Conservation (phyloP, 2,329 filamentous ascomycete genomes). For the Simplicillium sp. region DNA sequence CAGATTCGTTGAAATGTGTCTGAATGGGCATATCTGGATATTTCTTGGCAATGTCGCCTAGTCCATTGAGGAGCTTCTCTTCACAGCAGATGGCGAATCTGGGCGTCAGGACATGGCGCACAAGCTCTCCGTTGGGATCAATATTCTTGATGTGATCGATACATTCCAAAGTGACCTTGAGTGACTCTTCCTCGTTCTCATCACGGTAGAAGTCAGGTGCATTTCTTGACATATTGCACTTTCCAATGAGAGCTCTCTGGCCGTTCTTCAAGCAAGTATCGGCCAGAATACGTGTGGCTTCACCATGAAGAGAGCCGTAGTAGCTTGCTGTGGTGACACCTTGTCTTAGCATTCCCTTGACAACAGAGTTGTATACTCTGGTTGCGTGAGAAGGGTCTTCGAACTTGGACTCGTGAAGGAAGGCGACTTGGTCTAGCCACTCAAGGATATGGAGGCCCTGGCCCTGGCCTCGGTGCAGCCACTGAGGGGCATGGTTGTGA, state of each 20-base stretch:
- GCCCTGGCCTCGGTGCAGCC: constrained; percentile 36
- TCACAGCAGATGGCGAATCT: constrained; percentile 54
- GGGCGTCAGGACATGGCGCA: constrained; percentile 45
- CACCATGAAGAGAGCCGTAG: constrained; percentile 46
- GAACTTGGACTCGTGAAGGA: constrained; percentile 55
- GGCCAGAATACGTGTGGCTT: constrained; percentile 47
- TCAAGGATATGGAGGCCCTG: constrained; percentile 46
- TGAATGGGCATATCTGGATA: constrained; percentile 47
- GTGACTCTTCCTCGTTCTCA: constrained; percentile 30
- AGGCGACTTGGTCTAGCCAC: constrained; percentile 57
- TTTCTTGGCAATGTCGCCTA: constrained; percentile 41
- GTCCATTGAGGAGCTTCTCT: constrained; percentile 38
- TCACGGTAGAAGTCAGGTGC: constrained; percentile 46
- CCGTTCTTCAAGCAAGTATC: constrained; percentile 41
- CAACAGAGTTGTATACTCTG: constrained; percentile 38
- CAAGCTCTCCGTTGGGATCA: constrained; percentile 31
- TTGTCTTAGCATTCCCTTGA: constrained; percentile 50
- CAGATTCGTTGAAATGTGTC: constrained; percentile 59
- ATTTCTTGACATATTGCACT: constrained; percentile 53
- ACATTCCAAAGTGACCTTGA: constrained; percentile 37
- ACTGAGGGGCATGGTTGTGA: constrained; percentile 58
- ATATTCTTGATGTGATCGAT: constrained; percentile 35
- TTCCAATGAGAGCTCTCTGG: constrained; percentile 51
- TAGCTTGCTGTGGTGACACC: constrained; percentile 54
- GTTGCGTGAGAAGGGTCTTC: constrained; percentile 41